Conservation (phyloP, 2,329 filamentous ascomycete genomes). For the Diaporthe eres region DNA sequence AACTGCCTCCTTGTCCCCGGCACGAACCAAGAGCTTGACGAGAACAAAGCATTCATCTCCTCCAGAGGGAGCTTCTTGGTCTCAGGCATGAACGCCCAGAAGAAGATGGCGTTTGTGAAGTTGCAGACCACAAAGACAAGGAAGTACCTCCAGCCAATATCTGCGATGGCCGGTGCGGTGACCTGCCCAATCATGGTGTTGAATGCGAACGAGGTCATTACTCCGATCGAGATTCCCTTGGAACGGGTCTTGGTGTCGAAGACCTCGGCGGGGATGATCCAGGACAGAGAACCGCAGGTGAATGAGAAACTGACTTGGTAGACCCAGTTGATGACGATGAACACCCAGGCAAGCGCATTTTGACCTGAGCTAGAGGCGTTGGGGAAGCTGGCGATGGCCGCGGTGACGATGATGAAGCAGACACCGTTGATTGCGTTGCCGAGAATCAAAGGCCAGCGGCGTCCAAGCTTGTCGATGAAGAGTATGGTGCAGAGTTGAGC, state of each 20-base stretch:
- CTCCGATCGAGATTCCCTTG: conserved; percentile 24
- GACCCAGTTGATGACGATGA: conserved; percentile 27
- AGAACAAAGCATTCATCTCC: conserved; percentile 38
- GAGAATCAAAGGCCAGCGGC: conserved; percentile 15
- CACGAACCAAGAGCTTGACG: conserved; percentile 7
- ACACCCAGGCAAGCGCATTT: conserved; percentile 12
- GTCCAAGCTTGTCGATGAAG: conserved; percentile 31
- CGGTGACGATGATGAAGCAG: conserved; percentile 32
- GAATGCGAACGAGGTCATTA: conserved; percentile 36
- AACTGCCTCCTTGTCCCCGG: background rate
- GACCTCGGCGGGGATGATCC: conserved; percentile 34
- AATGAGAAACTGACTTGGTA: conserved; percentile 28
- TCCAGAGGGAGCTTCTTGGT: conserved; percentile 43
- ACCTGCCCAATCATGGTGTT: conserved; percentile 41
- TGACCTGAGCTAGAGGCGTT: conserved; percentile 8
- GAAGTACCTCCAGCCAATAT: conserved; percentile 42
- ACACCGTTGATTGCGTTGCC: conserved; percentile 17
- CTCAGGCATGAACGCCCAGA: conserved; percentile 43
- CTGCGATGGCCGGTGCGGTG: conserved; percentile 40
- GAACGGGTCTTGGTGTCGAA: conserved; percentile 28
- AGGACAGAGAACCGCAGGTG: conserved; percentile 20
- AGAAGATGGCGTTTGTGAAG: conserved; percentile 38
- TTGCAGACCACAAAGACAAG: conserved; percentile 43
- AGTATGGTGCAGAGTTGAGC: background rate
- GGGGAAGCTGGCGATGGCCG: conserved; percentile 22